phyloP scores from a whole-genome alignment of 192 early-diverging fungal species.

The Oehlia diaphana region DNA sequence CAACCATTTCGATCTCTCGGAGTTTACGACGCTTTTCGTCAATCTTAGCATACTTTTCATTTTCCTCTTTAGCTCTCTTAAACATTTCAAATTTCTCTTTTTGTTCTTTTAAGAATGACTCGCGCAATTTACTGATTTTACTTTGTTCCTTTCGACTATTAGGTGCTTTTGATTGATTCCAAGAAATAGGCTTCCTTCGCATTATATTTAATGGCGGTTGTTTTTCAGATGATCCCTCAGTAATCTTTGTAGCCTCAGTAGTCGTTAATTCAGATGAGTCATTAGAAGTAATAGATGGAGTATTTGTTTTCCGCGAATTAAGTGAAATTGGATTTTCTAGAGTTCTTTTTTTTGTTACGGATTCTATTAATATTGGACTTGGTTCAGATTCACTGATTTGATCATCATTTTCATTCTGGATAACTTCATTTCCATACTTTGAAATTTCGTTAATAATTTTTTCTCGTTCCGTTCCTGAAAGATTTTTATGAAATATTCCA shows the following conservation, averaged over 20 bases:
- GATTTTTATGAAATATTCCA: not conserved
- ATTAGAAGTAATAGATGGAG: not conserved
- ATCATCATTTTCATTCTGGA: constrained; percentile 31
- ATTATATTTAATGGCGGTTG: not conserved
- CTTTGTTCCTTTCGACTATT: not conserved
- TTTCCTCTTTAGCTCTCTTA: not conserved
- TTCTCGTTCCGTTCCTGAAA: not conserved
- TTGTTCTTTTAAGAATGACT: not conserved
- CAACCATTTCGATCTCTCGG: no score
- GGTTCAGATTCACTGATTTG: constrained; percentile 5
- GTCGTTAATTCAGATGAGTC: not conserved
- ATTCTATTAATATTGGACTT: not conserved
- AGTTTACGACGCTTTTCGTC: not conserved
- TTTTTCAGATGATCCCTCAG: not conserved
- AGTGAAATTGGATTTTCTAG: not conserved
- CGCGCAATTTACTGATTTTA: not conserved
- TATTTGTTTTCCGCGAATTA: not conserved
- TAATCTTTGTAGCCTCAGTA: not conserved
- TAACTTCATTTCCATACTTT: constrained; percentile 19
- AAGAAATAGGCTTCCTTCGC: not conserved
- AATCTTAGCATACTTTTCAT: not conserved
- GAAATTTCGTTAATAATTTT: not conserved
- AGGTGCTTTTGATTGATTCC: not conserved
- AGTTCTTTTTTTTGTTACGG: not conserved
- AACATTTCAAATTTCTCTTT: not conserved